phyloP scores from a whole-genome alignment of 306 rosid genomes.

The Cotoneaster glaucophyllus region DNA sequence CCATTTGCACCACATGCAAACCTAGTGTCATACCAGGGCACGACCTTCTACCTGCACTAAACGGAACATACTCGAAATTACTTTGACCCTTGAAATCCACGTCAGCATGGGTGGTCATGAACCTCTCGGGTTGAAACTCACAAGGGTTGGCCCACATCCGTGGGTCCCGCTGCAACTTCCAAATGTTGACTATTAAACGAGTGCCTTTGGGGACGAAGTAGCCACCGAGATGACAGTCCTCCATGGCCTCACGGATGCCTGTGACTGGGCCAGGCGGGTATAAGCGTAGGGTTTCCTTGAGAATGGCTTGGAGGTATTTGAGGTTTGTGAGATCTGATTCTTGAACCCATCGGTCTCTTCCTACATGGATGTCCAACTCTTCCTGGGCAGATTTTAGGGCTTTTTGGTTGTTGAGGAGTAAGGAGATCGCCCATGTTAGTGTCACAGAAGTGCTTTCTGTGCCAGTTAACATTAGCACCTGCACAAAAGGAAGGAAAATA shows the following conservation, averaged over 20 bases:
- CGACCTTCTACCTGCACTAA: slow-evolving; percentile 25
- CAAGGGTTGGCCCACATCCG: slow-evolving; percentile 18
- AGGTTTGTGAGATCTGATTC: slow-evolving; percentile 28
- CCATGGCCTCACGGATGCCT: slow-evolving; percentile 29
- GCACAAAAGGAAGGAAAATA: background rate
- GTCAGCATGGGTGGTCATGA: slow-evolving; percentile 8
- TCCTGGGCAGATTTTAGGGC: slow-evolving; percentile 22
- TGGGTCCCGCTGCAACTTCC: slow-evolving; percentile 33
- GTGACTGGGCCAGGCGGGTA: slow-evolving; percentile 32
- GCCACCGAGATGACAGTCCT: slow-evolving; percentile 21
- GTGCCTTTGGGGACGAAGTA: slow-evolving; percentile 22
- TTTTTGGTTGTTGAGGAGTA: slow-evolving; percentile 20
- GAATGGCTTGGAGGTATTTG: slow-evolving; percentile 23
- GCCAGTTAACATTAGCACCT: slow-evolving; percentile 18
- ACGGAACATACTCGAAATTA: slow-evolving; percentile 26
- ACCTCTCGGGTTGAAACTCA: slow-evolving; percentile 27
- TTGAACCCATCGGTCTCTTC: slow-evolving; percentile 27
- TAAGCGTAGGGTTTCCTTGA: slow-evolving; percentile 24
- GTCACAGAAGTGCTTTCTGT: slow-evolving; percentile 24
- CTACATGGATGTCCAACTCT: slow-evolving; percentile 24
- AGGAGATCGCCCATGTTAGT: slow-evolving; percentile 23
- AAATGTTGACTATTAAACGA: slow-evolving; percentile 26
- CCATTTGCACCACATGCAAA: slow-evolving; percentile 14
- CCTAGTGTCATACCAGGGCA: slow-evolving; percentile 27
- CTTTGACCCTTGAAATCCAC: background rate